phyloP scores from a whole-genome alignment of 129 eudicot genomes.

The Pseudognaphalium luteoalbum region DNA sequence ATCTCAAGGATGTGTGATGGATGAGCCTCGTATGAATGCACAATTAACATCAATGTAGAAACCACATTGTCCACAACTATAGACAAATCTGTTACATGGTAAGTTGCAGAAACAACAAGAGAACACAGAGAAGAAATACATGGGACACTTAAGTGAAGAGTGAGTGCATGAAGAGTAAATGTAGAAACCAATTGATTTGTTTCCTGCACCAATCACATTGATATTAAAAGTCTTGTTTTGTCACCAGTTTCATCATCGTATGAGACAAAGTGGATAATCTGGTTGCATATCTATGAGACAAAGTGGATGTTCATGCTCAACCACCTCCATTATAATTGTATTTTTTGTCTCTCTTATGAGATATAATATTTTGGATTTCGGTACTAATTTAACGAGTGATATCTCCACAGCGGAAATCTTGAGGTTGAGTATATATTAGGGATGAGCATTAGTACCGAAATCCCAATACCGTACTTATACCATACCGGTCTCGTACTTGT shows the following conservation, averaged over 20 bases:
- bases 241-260: background rate
- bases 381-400: background rate
- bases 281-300: background rate
- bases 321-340: background rate
- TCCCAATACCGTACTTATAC: too few species aligned
- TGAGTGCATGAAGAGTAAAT: background rate
- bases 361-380: background rate
- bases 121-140: background rate
- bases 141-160: background rate
- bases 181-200: background rate
- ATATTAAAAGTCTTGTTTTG: too few species aligned
- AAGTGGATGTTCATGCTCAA: background rate
- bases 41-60: background rate
- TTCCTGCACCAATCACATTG: background rate
- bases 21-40: background rate
- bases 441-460: too few species aligned
- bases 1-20: background rate
- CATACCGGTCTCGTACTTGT: too few species aligned
- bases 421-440: too few species aligned
- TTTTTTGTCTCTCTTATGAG: background rate
- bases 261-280: background rate
- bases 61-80: constrained; percentile 1
- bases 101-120: background rate
- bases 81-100: background rate
- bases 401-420: background rate